Evolutionary conservation across 176 grass and related monocot species (phyloP).

Genomic region (Carex littledalei): DNA sequence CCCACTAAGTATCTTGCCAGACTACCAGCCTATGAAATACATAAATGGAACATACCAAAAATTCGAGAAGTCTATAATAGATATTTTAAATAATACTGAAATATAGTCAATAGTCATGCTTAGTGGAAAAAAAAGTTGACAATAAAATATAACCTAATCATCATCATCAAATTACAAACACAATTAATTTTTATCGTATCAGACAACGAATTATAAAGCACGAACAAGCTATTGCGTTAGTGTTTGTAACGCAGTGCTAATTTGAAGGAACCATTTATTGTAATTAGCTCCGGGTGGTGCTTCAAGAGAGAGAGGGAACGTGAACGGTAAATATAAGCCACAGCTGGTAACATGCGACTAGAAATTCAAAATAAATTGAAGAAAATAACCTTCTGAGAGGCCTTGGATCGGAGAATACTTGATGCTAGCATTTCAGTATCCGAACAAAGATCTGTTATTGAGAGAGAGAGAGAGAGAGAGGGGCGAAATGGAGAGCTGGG

Average conservation of each 20-base stretch:
- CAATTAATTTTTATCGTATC: neutral
- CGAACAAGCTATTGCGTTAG: neutral
- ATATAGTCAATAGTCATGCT: neutral
- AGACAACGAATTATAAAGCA: neutral
- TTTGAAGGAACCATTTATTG: neutral
- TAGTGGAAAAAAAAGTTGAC: neutral
- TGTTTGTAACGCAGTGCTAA: neutral
- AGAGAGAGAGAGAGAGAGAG: neutral
- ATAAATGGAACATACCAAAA: neutral
- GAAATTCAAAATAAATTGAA: neutral
- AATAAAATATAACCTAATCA: neutral
- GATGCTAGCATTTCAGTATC: slow-evolving; percentile 35
- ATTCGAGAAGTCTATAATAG: neutral
- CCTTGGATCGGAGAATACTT: slow-evolving; percentile 46
- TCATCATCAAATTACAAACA: neutral
- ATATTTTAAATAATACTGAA: neutral
- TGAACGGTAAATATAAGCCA: neutral
- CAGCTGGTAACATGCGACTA: slow-evolving; percentile 2
- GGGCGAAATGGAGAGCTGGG: neutral
- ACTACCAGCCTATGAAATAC: slow-evolving; percentile 34
- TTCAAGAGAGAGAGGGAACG: neutral
- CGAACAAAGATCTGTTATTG: neutral
- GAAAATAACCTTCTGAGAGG: slow-evolving; percentile 36
- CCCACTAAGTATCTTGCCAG: slow-evolving; percentile 41
- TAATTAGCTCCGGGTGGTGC: neutral